Percentiles rank a stretch among this genome's conserved stretches.
Evolutionary conservation across 2,329 filamentous ascomycete species (phyloP).

Genomic region (Triangularia verruculosa): DNA sequence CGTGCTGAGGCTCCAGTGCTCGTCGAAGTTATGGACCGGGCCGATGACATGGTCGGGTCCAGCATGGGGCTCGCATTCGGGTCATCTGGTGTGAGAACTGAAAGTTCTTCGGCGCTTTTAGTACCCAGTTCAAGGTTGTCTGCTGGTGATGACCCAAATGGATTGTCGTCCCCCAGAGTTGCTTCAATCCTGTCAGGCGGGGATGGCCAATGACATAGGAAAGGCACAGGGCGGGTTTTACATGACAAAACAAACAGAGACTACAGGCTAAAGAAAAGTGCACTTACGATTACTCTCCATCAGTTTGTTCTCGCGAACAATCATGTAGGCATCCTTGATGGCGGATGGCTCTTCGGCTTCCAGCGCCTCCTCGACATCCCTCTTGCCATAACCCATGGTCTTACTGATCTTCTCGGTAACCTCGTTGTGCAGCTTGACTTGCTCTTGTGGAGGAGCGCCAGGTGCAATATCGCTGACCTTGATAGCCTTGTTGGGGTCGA

Average conservation of each 20-base stretch:
- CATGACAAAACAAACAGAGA: slow-evolving; percentile 2
- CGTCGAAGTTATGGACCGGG: slow-evolving; percentile 51
- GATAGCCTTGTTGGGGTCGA: slow-evolving; percentile 89
- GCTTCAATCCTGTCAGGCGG: slow-evolving; percentile 40
- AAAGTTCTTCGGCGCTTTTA: slow-evolving; percentile 35
- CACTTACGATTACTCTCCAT: slow-evolving; percentile 90
- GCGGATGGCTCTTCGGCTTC: slow-evolving; percentile 90
- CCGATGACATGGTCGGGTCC: slow-evolving; percentile 53
- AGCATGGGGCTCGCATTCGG: slow-evolving; percentile 45
- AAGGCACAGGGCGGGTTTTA: not conserved
- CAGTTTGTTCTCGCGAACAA: slow-evolving; percentile 94
- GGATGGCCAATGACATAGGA: slow-evolving; percentile 7
- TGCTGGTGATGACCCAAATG: slow-evolving; percentile 49
- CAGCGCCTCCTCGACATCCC: slow-evolving; percentile 91
- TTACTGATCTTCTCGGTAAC: slow-evolving; percentile 95
- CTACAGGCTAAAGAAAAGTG: not conserved
- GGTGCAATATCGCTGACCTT: slow-evolving; percentile 78
- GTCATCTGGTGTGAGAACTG: slow-evolving; percentile 32
- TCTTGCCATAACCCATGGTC: slow-evolving; percentile 95
- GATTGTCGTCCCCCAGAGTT: slow-evolving; percentile 44
- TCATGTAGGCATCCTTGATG: slow-evolving; percentile 98
- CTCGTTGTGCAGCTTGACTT: slow-evolving; percentile 86
- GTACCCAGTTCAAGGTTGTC: slow-evolving; percentile 44
- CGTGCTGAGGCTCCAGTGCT: slow-evolving; percentile 47
- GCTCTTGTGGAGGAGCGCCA: slow-evolving; percentile 71